Percentiles rank a stretch among this genome's conserved stretches.
Evolutionary conservation across 1,284 basidiomycete genomes (phyloP).

Genomic region (Termitomyces sp.): DNA sequence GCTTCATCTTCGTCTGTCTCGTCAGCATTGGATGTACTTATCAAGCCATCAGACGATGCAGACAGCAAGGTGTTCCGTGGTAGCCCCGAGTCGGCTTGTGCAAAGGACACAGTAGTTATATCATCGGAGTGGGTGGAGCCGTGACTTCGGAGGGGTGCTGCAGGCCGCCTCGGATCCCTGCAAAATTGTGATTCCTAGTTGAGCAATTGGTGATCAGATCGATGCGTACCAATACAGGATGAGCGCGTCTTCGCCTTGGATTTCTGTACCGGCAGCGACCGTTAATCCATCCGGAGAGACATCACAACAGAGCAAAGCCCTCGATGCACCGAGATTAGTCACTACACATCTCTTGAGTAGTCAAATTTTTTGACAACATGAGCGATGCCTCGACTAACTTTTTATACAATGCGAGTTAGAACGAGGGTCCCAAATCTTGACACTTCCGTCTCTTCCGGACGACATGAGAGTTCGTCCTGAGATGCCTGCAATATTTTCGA

Average conservation of each 20-base stretch:
- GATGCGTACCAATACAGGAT: conserved; percentile 78
- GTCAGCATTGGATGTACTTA: conserved; percentile 59
- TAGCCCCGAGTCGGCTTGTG: conserved; percentile 23
- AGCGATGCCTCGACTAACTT: conserved; percentile 42
- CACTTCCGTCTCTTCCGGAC: conserved; percentile 58
- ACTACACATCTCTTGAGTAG: conserved; percentile 44
- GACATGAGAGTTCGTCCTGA: conserved; percentile 43
- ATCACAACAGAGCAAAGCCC: conserved; percentile 60
- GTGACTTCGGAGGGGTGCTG: conserved; percentile 36
- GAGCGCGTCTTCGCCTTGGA: conserved; percentile 64
- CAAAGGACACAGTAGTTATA: conserved; percentile 63
- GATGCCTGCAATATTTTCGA: conserved; percentile 26
- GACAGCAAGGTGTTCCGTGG: conserved; percentile 51
- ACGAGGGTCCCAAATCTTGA: conserved; percentile 70
- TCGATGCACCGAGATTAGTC: conserved; percentile 40
- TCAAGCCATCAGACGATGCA: conserved; percentile 67
- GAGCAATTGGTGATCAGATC: conserved; percentile 1
- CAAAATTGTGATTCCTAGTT: conserved; percentile 1
- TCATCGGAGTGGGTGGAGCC: conserved; percentile 74
- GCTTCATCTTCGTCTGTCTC: conserved; percentile 77
- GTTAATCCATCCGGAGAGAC: conserved; percentile 59
- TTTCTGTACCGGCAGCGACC: conserved; percentile 67
- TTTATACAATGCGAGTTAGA: conserved; percentile 47
- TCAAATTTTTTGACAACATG: conserved; percentile 31
- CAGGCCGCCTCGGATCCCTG: conserved; percentile 51